Base-by-base conservation (phyloP, 2,329 filamentous ascomycete genomes). In the Colletotrichum neosansevieriae region DNA sequence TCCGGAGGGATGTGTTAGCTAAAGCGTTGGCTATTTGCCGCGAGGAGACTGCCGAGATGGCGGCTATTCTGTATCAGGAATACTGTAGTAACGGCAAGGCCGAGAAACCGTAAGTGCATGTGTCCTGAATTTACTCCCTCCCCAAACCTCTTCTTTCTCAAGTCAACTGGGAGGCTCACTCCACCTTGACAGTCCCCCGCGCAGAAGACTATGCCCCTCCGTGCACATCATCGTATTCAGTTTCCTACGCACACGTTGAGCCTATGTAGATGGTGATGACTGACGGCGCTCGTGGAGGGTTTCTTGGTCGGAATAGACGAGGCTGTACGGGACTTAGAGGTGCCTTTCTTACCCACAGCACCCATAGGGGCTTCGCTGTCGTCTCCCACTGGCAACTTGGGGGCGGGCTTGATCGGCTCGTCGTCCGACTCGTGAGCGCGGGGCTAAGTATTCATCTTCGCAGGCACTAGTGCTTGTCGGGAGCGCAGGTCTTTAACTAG, bases 41-140 rank as follows among this genome's bases (percentile, higher is more conserved):
- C 12, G 44, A 47, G 44, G 44, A 47, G 17, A 47, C 44, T 5
- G 44, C 44, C 44, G 44, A 47, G 44, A 47, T 47, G 11, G 44
- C 19, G 19, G 44, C 44, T 47, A 47, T 47, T 47, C 19, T 47
- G 10, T 47, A 47, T 12, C 44, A 47, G 44, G 44, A 47, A 47
- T 47, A 47, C 44, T 47, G 44, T 15, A 24, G 19, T 12, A 21
- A 24, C 42, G 42, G 42, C 44, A 24, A 47, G 44, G 17, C 44
- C 44, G 44, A 47, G 9, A 24, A 47, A 47, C 44, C 44, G 44
- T 47, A 21, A 47, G 44, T 47, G 9, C 44, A 47, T 12, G 6
- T 47, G 44, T 47, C 44, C 19, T 19, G 44, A 19, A 19, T 21
- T 21, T 19, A n/a, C 19, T 47, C 44, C 44, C 44, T 21, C 21